phyloP scores from a whole-genome alignment of 805 yeast species.

The Wickerhamomyces queroliae region DNA sequence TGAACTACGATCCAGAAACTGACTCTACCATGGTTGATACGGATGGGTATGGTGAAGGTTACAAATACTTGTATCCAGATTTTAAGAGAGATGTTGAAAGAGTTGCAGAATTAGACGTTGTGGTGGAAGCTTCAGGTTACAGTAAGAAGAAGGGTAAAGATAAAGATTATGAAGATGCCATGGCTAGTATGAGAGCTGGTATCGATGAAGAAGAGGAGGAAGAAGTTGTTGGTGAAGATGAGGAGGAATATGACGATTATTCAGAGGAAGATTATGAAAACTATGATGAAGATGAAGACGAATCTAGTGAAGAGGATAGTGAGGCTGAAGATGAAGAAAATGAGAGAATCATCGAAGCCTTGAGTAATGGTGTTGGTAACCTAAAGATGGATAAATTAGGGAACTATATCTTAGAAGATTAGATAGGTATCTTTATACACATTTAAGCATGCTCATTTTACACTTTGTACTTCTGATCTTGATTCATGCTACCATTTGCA shows the following conservation, averaged over 20 bases:
- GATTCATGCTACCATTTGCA: too few relatives aligned
- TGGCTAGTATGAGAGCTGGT: slow-evolving; percentile 54
- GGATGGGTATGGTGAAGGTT: slow-evolving; percentile 81
- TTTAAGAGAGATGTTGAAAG: slow-evolving; percentile 74
- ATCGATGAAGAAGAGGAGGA: slow-evolving; percentile 25
- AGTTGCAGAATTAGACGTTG: slow-evolving; percentile 66
- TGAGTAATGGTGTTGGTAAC: slow-evolving; percentile 56
- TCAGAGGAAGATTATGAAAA: slow-evolving; percentile 26
- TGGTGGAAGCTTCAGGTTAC: slow-evolving; percentile 88
- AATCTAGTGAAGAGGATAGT: slow-evolving; percentile 24
- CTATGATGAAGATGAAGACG: slow-evolving; percentile 22
- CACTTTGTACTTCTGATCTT: too few relatives aligned
- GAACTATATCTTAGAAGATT: slow-evolving; percentile 61
- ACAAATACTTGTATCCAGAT: slow-evolving; percentile 67
- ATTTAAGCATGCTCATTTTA: too few relatives aligned
- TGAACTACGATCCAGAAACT: slow-evolving; percentile 63
- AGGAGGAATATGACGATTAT: slow-evolving; percentile 55
- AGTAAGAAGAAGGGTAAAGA: slow-evolving; percentile 49
- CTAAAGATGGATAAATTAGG: slow-evolving; percentile 80
- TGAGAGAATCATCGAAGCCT: slow-evolving; percentile 63
- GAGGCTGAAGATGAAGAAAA: slow-evolving; percentile 40
- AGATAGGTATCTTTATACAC: too few relatives aligned
- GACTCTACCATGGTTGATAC: slow-evolving; percentile 71
- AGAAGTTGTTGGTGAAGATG: slow-evolving; percentile 13
- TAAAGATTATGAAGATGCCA: slow-evolving; percentile 72